Evolutionary conservation across 768 basidiomycete genomes (phyloP), one percentile per base, ranked within the genome.

Genomic region (Russula emetica): DNA sequence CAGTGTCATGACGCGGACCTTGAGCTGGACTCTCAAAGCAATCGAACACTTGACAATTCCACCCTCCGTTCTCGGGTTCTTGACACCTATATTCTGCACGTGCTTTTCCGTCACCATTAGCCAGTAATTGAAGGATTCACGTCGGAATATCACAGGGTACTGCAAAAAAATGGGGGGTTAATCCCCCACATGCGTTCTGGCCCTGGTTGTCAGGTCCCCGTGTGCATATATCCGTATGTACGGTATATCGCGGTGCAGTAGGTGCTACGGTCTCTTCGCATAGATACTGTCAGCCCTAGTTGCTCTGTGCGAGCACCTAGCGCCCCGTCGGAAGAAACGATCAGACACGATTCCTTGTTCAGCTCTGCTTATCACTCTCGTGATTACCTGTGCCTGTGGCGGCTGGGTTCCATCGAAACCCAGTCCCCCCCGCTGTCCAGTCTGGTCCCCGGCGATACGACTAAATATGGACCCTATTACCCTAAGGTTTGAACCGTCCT

Each of bases 91-190:
- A 24, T 8, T 56, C 55, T 57, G 22, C 24, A 75, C 76, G 77
- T 71, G 81, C 75, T 1, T 83, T 86, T 18, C 69, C 73, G 7
- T 85, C 45, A 49, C 20, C 13, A 38, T 57, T 44, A n/a, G 44
- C 24, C 30, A 47, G 32, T 24, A 45, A 28, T 34, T 2, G 49
- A 28, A 53, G 28, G 13, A 13, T 45, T 52, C 24, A n/a, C 5
- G 10, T 32, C 28, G 83, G 0, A 76, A 80, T 59, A 60, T 71
- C 5, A 73, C 83, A 11, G 83, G 82, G 5, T 70, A 78, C 42
- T 83, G 74, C 74, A 83, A 85, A 74, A 84, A 82, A 84, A 82
- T 14, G 0, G 62, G 82, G 11, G 83, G 82, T 13, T 80, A 75
- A 13, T 77, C 78, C 70, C 81, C 81, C 84, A 82, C 66, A 76